Conservation (phyloP, 345 rosid genomes). For the Mercurialis annua region DNA sequence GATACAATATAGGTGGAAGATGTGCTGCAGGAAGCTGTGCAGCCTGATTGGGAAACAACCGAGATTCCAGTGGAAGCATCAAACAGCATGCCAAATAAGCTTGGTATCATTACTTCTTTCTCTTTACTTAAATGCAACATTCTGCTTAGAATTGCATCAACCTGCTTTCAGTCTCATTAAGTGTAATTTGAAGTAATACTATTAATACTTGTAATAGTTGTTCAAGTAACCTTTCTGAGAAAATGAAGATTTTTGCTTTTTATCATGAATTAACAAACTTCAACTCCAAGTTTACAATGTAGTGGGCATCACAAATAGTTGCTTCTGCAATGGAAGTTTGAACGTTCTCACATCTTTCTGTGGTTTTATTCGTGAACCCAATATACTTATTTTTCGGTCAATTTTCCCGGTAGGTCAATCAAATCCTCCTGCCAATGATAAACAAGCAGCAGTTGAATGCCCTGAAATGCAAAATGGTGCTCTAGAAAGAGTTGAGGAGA, state of each 20-base stretch:
- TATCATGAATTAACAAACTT: background rate
- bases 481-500: background rate
- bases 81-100: constrained; percentile 25
- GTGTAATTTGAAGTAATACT: too few relatives aligned
- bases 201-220: too few relatives aligned
- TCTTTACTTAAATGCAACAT: constrained; percentile 5
- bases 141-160: too few relatives aligned
- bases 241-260: background rate
- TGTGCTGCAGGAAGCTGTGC: constrained; percentile 31
- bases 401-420: background rate
- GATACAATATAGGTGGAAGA: constrained; percentile 30
- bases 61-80: constrained; percentile 23
- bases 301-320: background rate
- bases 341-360: background rate
- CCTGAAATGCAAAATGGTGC: constrained; percentile 4
- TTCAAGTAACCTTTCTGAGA: background rate
- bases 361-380: constrained; percentile 13
- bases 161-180: too few relatives aligned
- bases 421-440: background rate
- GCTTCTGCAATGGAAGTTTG: background rate
- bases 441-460: background rate
- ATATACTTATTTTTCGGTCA: background rate
- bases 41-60: constrained; percentile 20
- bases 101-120: constrained; percentile 38
- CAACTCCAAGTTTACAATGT: background rate